Base-by-base conservation (phyloP, 1,284 basidiomycete genomes). In the Sparassis latifolia region DNA sequence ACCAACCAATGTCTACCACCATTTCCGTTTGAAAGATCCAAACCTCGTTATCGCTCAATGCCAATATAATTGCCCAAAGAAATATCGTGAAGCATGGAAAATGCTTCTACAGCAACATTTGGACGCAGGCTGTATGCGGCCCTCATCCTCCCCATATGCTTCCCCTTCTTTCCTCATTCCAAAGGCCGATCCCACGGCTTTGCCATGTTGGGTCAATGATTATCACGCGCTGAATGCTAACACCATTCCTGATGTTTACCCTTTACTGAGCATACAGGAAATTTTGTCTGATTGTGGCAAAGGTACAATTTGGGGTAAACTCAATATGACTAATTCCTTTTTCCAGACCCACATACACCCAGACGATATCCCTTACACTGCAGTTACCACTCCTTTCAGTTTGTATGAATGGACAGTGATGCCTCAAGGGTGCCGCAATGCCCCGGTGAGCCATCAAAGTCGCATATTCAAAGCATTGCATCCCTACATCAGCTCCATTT, bases 351-450 rank as follows among this genome's bases (percentile, higher is more conserved):
- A 54, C 2, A 52, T 73, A 4, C 61, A 67, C 47, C 62, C 63
- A 0, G 66, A 70, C 27, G 57, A 70, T 42, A 62, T 71, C 1
- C 52, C 56, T 5, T 56, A 62, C 10, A 73, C 69, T 0, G 71
- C 69, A 0, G 62, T 73, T 0, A 57, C 50, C 0, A 75, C 71
- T 0, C 70, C 68, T 0, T 66, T 66, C 29, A 70, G 72, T 0
- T 52, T 69, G 0, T 73, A 66, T 41, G 66, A 75, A 47, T 74
- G 71, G 70, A n/a, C 56, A 1, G 71, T 75, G 0, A 76, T 74
- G 73, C 72, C 69, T 0, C 64, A 67, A 54, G 72, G 72, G 0
- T 55, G 64, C 5, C 50, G 58, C 3, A 74, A 74, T 49, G 62
- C 70, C 0, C 70, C 69, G 0, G 55, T 69, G 0, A 67, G 63